phyloP scores from a whole-genome alignment of 2,329 filamentous ascomycete genomes.

The Xylaria sp. region DNA sequence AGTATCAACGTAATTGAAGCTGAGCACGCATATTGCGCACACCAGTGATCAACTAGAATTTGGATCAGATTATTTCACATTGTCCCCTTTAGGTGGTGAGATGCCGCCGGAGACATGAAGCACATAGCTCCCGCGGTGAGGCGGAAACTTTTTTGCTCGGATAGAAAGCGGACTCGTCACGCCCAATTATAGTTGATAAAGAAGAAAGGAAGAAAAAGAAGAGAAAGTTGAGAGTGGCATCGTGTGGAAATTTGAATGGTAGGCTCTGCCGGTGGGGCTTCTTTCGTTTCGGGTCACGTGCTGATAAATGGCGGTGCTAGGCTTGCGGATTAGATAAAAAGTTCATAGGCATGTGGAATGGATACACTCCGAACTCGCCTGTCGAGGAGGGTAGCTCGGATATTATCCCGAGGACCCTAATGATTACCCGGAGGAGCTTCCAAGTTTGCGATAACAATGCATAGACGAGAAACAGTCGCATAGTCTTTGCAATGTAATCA shows the following conservation, averaged over 20 bases:
- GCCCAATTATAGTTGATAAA: conserved; percentile 77
- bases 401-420: too few species aligned
- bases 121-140: conserved; percentile 61
- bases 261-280: not conserved
- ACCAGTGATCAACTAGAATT: conserved; percentile 34
- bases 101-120: conserved; percentile 67
- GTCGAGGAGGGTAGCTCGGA: not conserved
- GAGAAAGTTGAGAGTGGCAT: conserved; percentile 16
- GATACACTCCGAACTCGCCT: not conserved
- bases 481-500: too few species aligned
- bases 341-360: too few species aligned
- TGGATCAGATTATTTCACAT: conserved; percentile 70
- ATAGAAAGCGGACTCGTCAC: conserved; percentile 72
- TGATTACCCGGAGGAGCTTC: too few species aligned
- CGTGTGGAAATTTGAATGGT: not conserved
- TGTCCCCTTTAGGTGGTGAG: conserved; percentile 68
- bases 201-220: conserved; percentile 50
- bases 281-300: conserved; percentile 2
- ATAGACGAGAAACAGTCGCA: too few species aligned
- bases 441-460: too few species aligned
- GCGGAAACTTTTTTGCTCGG: conserved; percentile 57
- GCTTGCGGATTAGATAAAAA: too few species aligned
- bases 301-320: not conserved
- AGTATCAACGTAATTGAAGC: not conserved
- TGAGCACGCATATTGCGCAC: not conserved